Percentiles rank a stretch among this genome's conserved stretches.
Evolutionary conservation across 495 filamentous ascomycete species (phyloP).

Genomic region (Aspergillus avenaceus): DNA sequence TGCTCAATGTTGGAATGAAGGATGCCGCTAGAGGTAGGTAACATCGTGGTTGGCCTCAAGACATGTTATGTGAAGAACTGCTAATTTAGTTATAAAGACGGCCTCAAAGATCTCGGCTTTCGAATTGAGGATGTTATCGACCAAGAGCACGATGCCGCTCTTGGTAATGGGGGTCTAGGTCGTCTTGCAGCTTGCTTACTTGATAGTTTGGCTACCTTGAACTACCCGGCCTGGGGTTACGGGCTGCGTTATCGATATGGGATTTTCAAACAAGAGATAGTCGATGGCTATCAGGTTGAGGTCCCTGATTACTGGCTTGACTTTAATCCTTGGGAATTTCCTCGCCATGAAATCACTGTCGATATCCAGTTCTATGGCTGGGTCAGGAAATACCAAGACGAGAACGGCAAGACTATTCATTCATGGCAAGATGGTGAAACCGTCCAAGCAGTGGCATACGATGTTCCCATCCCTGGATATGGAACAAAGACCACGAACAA

Average conservation of each 20-base stretch:
- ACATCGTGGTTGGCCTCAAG: too few species aligned
- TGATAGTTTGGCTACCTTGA: constrained; percentile 89
- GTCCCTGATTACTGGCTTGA: constrained; percentile 99
- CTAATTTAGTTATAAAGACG: constrained; percentile 46
- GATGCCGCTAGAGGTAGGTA: constrained; percentile 67
- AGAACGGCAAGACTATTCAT: constrained; percentile 65
- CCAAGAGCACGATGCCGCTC: constrained; percentile 93
- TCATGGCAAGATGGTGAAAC: constrained; percentile 91
- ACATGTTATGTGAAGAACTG: too few species aligned
- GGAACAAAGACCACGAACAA: constrained; percentile 91
- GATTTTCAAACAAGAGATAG: constrained; percentile 99
- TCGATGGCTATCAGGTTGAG: constrained; percentile 95
- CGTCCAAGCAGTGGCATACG: constrained; percentile 90
- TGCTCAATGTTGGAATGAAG: constrained; percentile 92
- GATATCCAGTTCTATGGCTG: constrained; percentile 94
- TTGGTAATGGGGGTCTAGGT: constrained; percentile 94
- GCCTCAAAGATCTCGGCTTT: constrained; percentile 85
- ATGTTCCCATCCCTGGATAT: constrained; percentile 92
- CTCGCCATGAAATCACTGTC: constrained; percentile 88
- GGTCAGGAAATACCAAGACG: constrained; percentile 68
- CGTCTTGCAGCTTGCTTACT: constrained; percentile 95
- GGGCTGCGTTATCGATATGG: constrained; percentile 93
- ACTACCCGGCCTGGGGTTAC: constrained; percentile 97
- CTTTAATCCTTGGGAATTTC: constrained; percentile 99
- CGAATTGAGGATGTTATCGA: constrained; percentile 92